Conservation (phyloP, 2,329 filamentous ascomycete species). For the Penicillium aurantiogriseum region DNA sequence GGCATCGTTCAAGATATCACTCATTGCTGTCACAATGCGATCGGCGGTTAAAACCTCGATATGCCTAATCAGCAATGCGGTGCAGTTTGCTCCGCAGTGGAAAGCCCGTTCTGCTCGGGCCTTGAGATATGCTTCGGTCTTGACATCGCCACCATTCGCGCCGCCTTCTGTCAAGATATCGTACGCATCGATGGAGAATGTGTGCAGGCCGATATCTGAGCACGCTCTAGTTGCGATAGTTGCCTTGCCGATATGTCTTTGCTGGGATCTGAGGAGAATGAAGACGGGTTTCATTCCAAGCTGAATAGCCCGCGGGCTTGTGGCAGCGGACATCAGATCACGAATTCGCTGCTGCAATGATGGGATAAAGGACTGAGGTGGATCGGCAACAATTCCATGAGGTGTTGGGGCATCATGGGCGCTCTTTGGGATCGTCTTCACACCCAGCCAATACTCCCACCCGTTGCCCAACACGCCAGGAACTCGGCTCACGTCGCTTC, state of each 20-base stretch:
- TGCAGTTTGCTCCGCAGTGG: slow-evolving; percentile 80
- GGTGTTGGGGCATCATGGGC: slow-evolving; percentile 33
- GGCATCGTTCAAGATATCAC: slow-evolving; percentile 75
- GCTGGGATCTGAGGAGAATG: slow-evolving; percentile 84
- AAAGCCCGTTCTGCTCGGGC: slow-evolving; percentile 85
- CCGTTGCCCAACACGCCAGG: slow-evolving; percentile 72
- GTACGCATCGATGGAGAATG: slow-evolving; percentile 84
- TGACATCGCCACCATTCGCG: slow-evolving; percentile 82
- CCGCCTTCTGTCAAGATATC: slow-evolving; percentile 92
- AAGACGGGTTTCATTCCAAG: slow-evolving; percentile 84
- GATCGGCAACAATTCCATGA: slow-evolving; percentile 39
- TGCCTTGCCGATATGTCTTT: slow-evolving; percentile 91
- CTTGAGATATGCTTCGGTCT: slow-evolving; percentile 87
- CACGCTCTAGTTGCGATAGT: slow-evolving; percentile 74
- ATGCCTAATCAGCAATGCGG: slow-evolving; percentile 81
- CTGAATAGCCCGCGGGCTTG: slow-evolving; percentile 81
- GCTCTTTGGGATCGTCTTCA: slow-evolving; percentile 62
- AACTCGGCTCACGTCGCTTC: slow-evolving; percentile 77
- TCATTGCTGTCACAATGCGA: slow-evolving; percentile 79
- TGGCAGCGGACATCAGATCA: slow-evolving; percentile 83
- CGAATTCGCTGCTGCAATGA: slow-evolving; percentile 69
- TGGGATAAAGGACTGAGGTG: slow-evolving; percentile 50
- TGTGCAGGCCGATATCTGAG: slow-evolving; percentile 84
- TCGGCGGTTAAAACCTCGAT: slow-evolving; percentile 89
- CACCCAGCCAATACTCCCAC: slow-evolving; percentile 88